Conservation (phyloP, 1,139 yeast genomes). For the Magnusiomyces magnusii region DNA sequence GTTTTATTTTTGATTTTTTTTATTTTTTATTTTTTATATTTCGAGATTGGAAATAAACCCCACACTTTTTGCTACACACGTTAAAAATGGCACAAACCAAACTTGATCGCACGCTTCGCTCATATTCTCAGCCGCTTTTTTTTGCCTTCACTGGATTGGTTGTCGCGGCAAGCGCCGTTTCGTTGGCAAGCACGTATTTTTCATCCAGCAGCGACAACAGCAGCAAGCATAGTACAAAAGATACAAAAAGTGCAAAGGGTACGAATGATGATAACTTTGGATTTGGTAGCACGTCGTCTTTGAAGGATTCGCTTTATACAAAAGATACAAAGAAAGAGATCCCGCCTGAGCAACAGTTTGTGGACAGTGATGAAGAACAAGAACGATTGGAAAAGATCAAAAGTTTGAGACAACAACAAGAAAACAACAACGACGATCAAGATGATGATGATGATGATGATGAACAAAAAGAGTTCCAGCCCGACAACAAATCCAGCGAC, state of each 20-base stretch:
- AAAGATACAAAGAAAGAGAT: background rate
- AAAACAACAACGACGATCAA: background rate
- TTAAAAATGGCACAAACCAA: conserved; percentile 14
- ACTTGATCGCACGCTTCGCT: conserved; percentile 18
- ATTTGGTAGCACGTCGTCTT: background rate
- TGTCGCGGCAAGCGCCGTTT: conserved; percentile 22
- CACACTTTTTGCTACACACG: too few relatives aligned
- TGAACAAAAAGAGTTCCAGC: too few relatives aligned
- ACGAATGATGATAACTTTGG: too few relatives aligned
- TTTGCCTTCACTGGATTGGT: conserved; percentile 26
- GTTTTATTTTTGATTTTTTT: too few relatives aligned
- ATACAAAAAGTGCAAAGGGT: too few relatives aligned
- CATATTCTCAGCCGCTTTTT: conserved; percentile 20
- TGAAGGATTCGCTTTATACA: background rate
- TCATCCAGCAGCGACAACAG: too few relatives aligned
- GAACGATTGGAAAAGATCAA: too few relatives aligned
- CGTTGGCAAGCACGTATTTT: background rate
- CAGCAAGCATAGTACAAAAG: too few relatives aligned
- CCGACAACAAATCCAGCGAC: conserved; percentile 11
- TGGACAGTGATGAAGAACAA: background rate
- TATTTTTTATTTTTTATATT: too few relatives aligned
- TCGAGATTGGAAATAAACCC: too few relatives aligned
- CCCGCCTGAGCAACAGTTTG: background rate
- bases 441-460: too few relatives aligned
- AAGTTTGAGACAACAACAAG: too few relatives aligned